phyloP scores from a whole-genome alignment of 2,329 filamentous ascomycete genomes.

The Sclerotinia nivalis region DNA sequence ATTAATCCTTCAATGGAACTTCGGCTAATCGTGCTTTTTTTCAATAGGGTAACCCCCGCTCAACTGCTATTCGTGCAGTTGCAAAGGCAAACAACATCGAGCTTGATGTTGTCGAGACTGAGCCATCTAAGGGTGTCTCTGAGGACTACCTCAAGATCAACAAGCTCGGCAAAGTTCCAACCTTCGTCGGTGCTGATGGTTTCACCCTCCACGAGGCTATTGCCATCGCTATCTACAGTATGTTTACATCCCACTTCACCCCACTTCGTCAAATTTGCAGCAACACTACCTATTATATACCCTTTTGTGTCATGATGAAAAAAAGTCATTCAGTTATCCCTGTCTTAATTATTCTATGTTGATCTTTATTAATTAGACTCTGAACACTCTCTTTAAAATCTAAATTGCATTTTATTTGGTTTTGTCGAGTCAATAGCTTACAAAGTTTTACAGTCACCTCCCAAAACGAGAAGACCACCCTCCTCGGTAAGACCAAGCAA shows the following conservation, averaged over 20 bases:
- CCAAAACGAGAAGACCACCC: slow-evolving; percentile 99
- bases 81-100: slow-evolving; percentile 98
- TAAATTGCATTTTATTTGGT: slow-evolving; percentile 25
- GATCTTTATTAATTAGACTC: slow-evolving; percentile 76
- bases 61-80: slow-evolving; percentile 83
- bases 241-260: slow-evolving; percentile 47
- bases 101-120: slow-evolving; percentile 76
- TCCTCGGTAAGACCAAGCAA: slow-evolving; percentile 99
- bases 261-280: slow-evolving; percentile 23
- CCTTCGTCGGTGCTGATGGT: slow-evolving; percentile 90
- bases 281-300: slow-evolving; percentile 15
- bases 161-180: slow-evolving; percentile 86
- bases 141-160: slow-evolving; percentile 83
- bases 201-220: slow-evolving; percentile 87
- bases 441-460: slow-evolving; percentile 72
- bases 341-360: slow-evolving; percentile 91
- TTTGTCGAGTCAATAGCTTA: slow-evolving; percentile 29
- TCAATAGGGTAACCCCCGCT: slow-evolving; percentile 83
- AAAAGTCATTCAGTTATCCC: slow-evolving; percentile 91
- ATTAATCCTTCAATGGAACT: background rate
- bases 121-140: slow-evolving; percentile 63
- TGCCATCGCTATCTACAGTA: slow-evolving; percentile 97
- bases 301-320: slow-evolving; percentile 40
- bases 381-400: slow-evolving; percentile 53
- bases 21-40: slow-evolving; percentile 29